phyloP scores from a whole-genome alignment of 139 green algal genomes.

The Volvox reticuliferus region DNA sequence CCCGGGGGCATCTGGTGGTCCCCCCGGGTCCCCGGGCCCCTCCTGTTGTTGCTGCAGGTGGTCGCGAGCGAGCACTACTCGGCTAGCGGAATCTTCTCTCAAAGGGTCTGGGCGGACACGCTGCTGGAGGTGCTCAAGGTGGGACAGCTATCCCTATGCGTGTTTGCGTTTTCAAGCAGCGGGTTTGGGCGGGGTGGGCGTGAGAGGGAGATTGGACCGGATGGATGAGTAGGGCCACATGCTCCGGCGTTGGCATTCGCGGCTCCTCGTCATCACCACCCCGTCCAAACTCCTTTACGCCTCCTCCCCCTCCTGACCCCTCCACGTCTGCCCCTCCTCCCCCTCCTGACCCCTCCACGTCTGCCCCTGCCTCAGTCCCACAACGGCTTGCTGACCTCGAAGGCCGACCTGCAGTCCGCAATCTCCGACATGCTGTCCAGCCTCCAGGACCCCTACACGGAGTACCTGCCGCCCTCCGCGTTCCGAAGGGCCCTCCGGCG shows the following conservation, averaged over 20 bases:
- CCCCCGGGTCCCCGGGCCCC: too few species aligned
- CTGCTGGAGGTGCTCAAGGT: conserved; percentile 62
- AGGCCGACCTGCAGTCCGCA: conserved; percentile 59
- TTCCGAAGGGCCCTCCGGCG: conserved; percentile 62
- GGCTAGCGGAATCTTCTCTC: conserved; percentile 58
- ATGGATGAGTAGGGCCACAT: not conserved
- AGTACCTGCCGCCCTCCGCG: conserved; percentile 65
- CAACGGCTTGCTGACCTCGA: conserved; percentile 52
- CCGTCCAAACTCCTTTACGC: not conserved
- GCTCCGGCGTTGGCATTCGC: not conserved
- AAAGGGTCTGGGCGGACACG: conserved; percentile 67
- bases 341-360: not conserved
- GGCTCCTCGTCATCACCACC: not conserved
- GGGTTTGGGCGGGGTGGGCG: not conserved
- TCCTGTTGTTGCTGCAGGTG: too few species aligned
- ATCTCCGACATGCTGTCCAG: conserved; percentile 57
- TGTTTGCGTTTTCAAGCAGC: too few species aligned
- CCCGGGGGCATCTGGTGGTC: too few species aligned
- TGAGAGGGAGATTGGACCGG: not conserved
- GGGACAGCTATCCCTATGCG: not conserved
- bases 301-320: not conserved
- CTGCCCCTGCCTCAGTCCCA: not conserved
- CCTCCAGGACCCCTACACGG: conserved; percentile 59
- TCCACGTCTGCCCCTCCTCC: not conserved
- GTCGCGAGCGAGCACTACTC: conserved; percentile 74